These are phyloP conservation scores for Suhomyces prunicola DNA, from an alignment of 805 yeast genomes.

Conservation along the genomic window DNA sequence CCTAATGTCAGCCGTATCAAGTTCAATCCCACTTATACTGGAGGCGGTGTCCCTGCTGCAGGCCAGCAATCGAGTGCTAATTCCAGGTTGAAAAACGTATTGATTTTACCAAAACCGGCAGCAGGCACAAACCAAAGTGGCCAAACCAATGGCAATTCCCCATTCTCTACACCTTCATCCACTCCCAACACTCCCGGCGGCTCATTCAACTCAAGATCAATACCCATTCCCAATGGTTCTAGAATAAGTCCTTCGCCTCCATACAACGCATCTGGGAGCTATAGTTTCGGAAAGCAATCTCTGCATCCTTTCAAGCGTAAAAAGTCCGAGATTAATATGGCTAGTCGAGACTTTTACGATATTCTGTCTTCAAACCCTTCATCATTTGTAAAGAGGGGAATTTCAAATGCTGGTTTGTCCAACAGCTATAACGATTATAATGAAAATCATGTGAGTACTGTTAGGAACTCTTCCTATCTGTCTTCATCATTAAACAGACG, in stretches of 20 bases:
- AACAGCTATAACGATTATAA: slow-evolving; percentile 5
- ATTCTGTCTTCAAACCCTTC: slow-evolving; percentile 13
- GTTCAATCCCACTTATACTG: slow-evolving; percentile 6
- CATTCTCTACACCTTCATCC: slow-evolving; percentile 8
- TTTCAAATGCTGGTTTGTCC: slow-evolving; percentile 10
- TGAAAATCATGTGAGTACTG: background rate
- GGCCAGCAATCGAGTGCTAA: slow-evolving; percentile 2
- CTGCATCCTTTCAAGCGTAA: slow-evolving; percentile 39
- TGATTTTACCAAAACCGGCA: slow-evolving; percentile 40
- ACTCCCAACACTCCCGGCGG: slow-evolving; percentile 14
- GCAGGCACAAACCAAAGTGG: slow-evolving; percentile 1
- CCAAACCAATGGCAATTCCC: slow-evolving; percentile 1
- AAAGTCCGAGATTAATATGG: slow-evolving; percentile 35
- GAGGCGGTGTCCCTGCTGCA: background rate
- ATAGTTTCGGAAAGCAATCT: background rate
- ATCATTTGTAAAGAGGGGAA: slow-evolving; percentile 15
- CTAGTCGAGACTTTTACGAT: slow-evolving; percentile 12
- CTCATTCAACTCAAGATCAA: slow-evolving; percentile 19
- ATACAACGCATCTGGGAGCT: slow-evolving; percentile 12
- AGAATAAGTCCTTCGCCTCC: slow-evolving; percentile 23
- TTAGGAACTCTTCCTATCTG: slow-evolving; percentile 10
- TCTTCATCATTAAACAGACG: slow-evolving; percentile 15
- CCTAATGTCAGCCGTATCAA: slow-evolving; percentile 1
- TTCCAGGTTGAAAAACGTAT: slow-evolving; percentile 33
- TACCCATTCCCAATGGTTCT: slow-evolving; percentile 25